Evolutionary conservation across 2,329 filamentous ascomycete species (phyloP), one percentile per base, ranked within the genome.

Genomic region (Acrocalymma vagum): DNA sequence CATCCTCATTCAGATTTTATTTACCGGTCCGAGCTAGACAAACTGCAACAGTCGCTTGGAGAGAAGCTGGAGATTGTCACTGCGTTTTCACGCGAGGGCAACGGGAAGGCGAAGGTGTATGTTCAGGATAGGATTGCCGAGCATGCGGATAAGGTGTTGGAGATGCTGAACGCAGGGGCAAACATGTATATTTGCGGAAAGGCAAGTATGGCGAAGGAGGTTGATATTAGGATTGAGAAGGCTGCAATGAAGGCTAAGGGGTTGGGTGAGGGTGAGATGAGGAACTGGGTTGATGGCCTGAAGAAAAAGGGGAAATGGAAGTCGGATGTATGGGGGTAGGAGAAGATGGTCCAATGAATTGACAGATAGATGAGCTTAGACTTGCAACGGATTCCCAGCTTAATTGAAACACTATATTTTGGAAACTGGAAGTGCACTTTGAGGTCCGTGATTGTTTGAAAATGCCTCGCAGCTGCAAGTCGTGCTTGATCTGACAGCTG

Each of bases 241-340:
- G 65, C 65, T 2, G 63, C 76, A 49, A 61, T 45, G 32, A 51
- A 45, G 15, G 49, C 52, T 23, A 72, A 70, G 43, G 61, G 57
- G 1, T 72, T 74, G 69, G 57, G 51, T 10, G 72, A 76, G 13
- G 52, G 43, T 6, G 68, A 75, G 29, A 64, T 72, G 10, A 73
- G 72, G 38, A 63, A 67, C 34, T 80, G 77, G 77, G 70, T 63
- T 16, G 76, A 76, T 47, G 67, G 60, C 11, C 58, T 78, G 25
- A 79, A 78, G 70, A 76, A 71, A 52, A 68, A 69, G 18, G 72
- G 70, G n/a, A 78, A 77, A 55, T 80, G 77, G 76, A 72, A 74
- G 51, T 76, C 79, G 51, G 77, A 81, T 69, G 77, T 80, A 28
- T 80, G 77, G 78, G 73, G 73, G 15, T 76, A 36, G 44, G 13